Evolutionary conservation across 1,284 basidiomycete species (phyloP).

Genomic region (Hymenochaete sp.): DNA sequence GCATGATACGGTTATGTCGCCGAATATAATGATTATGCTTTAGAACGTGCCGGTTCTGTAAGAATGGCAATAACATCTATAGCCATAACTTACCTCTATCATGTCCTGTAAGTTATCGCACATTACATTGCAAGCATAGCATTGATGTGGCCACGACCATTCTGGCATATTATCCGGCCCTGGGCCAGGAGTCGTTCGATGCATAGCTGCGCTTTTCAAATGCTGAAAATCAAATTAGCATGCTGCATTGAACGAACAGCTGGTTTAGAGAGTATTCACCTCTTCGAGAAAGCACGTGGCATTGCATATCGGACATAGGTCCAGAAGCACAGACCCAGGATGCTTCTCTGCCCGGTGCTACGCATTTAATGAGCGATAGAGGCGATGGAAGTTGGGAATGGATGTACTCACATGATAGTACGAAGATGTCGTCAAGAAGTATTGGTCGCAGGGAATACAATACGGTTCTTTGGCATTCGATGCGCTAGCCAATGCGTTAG

Average conservation of each 20-base stretch:
- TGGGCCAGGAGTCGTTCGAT: neutral
- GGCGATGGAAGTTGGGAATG: too few species aligned
- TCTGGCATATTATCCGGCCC: neutral
- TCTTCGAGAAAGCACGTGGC: neutral
- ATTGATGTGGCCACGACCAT: neutral
- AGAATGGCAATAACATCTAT: neutral
- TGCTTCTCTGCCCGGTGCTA: slow-evolving; percentile 4
- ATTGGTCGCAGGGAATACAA: too few species aligned
- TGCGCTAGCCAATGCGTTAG: too few species aligned
- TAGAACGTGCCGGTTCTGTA: neutral
- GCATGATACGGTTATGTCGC: slow-evolving; percentile 3
- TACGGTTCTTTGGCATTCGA: too few species aligned
- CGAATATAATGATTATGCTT: neutral
- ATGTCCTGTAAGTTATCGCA: neutral
- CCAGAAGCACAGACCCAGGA: neutral
- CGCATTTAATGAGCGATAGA: neutral
- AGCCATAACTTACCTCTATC: neutral
- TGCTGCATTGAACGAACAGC: neutral
- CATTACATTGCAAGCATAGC: neutral
- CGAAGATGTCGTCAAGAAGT: too few species aligned
- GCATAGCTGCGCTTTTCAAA: neutral
- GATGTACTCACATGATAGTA: too few species aligned
- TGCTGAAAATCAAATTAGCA: neutral
- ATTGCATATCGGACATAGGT: slow-evolving; percentile 2
- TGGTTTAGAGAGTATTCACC: neutral